Percentiles rank a stretch among this genome's conserved stretches.
Evolutionary conservation across 108 stramenopile genomes (phyloP).

Genomic region (Hondaea fermentalgiana): DNA sequence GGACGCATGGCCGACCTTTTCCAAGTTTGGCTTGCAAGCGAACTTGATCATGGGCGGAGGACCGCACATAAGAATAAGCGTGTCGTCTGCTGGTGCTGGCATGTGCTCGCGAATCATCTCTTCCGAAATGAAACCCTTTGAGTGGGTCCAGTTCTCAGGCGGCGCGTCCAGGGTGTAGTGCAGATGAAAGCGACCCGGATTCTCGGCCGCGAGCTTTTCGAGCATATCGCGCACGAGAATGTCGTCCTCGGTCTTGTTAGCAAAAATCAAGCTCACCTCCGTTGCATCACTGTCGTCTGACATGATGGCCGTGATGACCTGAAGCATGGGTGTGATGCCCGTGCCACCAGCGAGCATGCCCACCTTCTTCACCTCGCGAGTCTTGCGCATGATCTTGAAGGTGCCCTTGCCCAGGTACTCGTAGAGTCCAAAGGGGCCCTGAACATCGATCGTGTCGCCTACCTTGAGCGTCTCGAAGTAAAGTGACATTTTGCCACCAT

Average conservation of each 20-base stretch:
- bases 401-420: constrained; percentile 79
- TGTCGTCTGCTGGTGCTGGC: constrained; percentile 55
- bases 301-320: constrained; percentile 74
- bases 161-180: constrained; percentile 70
- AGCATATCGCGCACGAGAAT: constrained; percentile 76
- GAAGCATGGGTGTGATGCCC: constrained; percentile 97
- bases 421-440: constrained; percentile 78
- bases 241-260: constrained; percentile 84
- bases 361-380: constrained; percentile 59
- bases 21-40: constrained; percentile 28
- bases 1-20: constrained; percentile 10
- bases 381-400: constrained; percentile 79
- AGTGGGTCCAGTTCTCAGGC: constrained; percentile 33
- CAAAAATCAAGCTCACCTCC: constrained; percentile 77
- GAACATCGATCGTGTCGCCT: constrained; percentile 56
- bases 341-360: constrained; percentile 92
- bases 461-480: constrained; percentile 23
- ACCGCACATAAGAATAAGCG: constrained; percentile 87
- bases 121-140: constrained; percentile 77
- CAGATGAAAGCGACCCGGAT: constrained; percentile 73
- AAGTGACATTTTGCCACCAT: constrained; percentile 25
- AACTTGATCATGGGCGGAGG: constrained; percentile 90
- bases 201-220: constrained; percentile 69
- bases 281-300: constrained; percentile 72
- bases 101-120: constrained; percentile 65